Evolutionary conservation across 768 basidiomycete species (phyloP).

Genomic region (Mycena alexandri): DNA sequence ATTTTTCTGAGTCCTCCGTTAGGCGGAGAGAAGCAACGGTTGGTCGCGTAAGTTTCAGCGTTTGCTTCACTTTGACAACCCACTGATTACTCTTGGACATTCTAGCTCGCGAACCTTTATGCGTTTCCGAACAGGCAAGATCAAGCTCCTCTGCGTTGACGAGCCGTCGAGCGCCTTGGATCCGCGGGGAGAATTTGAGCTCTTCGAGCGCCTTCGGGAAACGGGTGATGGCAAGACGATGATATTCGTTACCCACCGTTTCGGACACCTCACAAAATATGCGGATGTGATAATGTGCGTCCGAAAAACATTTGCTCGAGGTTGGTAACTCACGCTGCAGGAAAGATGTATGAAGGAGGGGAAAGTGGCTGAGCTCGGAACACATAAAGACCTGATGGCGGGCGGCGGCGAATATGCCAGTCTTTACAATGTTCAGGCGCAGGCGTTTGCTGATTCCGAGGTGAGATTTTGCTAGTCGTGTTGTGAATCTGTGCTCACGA

Average conservation of each 20-base stretch:
- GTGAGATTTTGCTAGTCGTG: neutral
- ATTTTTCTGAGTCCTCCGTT: no score
- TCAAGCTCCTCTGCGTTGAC: slow-evolving; percentile 32
- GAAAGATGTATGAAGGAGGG: no score
- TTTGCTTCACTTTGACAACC: no score
- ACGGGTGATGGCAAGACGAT: slow-evolving; percentile 27
- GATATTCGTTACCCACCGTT: neutral
- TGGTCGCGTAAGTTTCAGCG: no score
- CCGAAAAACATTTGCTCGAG: no score
- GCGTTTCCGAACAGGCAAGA: slow-evolving; percentile 14
- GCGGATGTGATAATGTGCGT: slow-evolving; percentile 31
- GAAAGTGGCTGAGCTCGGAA: no score
- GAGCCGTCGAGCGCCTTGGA: slow-evolving; percentile 22
- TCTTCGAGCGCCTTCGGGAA: slow-evolving; percentile 19
- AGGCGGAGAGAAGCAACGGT: no score
- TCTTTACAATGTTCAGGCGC: no score
- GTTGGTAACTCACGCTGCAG: no score
- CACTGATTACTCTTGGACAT: no score
- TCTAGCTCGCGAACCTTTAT: slow-evolving; percentile 32
- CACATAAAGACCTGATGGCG: slow-evolving; percentile 21
- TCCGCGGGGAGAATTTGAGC: slow-evolving; percentile 23
- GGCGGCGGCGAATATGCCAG: no score
- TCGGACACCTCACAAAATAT: slow-evolving; percentile 29
- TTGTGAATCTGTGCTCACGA: no score
- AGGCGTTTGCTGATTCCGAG: neutral